Evolutionary conservation across 495 filamentous ascomycete species (phyloP).

Genomic region (Penicillium cinerascens): DNA sequence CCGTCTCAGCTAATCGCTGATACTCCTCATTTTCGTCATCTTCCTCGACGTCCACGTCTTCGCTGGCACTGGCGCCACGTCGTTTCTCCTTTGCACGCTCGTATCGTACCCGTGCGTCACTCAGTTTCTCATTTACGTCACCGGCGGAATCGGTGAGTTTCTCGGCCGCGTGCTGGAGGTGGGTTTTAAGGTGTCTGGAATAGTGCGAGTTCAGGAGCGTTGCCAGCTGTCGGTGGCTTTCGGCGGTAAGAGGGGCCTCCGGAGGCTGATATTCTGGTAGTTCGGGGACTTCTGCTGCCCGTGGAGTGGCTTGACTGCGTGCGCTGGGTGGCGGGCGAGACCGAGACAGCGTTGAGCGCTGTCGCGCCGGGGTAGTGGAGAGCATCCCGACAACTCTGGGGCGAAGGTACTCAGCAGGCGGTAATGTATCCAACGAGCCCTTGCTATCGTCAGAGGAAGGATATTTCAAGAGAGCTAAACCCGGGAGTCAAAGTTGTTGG

Average conservation of each 20-base stretch:
- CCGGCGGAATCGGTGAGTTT: conserved; percentile 43
- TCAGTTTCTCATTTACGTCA: conserved; percentile 45
- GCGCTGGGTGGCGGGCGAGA: conserved; percentile 15
- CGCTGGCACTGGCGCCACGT: conserved; percentile 4
- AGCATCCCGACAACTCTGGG: conserved; percentile 1
- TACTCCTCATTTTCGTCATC: conserved; percentile 16
- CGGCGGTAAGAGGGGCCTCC: conserved; percentile 43
- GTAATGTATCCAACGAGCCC: not conserved
- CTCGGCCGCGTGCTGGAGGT: conserved; percentile 34
- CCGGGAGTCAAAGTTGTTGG: not conserved
- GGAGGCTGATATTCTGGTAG: conserved; percentile 60
- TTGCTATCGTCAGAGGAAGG: not conserved
- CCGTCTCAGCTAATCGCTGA: conserved; percentile 25
- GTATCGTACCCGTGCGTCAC: conserved; percentile 32
- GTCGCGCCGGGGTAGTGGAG: conserved; percentile 20
- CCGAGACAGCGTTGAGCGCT: conserved; percentile 13
- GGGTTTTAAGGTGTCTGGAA: conserved; percentile 31
- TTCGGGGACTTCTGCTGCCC: conserved; percentile 14
- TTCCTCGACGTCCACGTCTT: conserved; percentile 8
- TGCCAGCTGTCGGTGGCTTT: conserved; percentile 31
- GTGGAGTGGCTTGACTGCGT: conserved; percentile 1
- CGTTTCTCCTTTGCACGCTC: conserved; percentile 25
- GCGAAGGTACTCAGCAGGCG: not conserved
- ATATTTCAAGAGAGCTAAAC: not conserved
- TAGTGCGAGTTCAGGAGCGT: conserved; percentile 28